These are phyloP conservation scores for Brassica hybrid DNA, from an alignment of 441 rosid species.

Conservation along the genomic window DNA sequence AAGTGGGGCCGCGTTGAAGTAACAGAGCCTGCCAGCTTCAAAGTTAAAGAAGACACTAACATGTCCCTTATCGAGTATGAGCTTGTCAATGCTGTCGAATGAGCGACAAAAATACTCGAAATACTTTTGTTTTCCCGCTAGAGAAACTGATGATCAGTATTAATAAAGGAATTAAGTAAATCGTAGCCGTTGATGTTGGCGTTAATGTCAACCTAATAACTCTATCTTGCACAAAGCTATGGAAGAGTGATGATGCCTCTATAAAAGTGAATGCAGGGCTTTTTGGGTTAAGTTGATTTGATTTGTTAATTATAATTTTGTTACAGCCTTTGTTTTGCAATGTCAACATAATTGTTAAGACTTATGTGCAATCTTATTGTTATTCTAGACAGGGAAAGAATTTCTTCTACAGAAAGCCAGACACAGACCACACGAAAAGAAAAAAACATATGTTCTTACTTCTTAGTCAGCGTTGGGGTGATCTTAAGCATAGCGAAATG, in stretches of 20 bases:
- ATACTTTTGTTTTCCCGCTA: not conserved
- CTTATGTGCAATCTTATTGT: not conserved
- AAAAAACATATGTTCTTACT: not conserved
- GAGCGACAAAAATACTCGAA: constrained; percentile 41
- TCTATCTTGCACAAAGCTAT: constrained; percentile 8
- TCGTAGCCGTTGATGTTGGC: not conserved
- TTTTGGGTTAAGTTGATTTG: constrained; percentile 10
- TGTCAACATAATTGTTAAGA: not conserved
- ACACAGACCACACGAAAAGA: not conserved
- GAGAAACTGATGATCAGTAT: constrained; percentile 1
- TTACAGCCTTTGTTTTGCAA: constrained; percentile 2
- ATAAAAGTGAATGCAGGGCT: constrained; percentile 14
- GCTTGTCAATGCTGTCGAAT: constrained; percentile 69
- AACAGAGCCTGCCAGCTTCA: constrained; percentile 68
- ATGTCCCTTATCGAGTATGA: constrained; percentile 81
- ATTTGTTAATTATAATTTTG: constrained; percentile 16
- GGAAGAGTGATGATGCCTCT: constrained; percentile 5
- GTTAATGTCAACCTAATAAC: not conserved
- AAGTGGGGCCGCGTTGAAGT: constrained; percentile 63
- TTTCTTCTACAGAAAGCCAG: not conserved
- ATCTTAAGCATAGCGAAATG: too few species aligned
- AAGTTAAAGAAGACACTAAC: constrained; percentile 80
- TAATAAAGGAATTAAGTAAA: not conserved
- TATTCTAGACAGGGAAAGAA: not conserved
- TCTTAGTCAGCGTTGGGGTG: too few species aligned